Conservation (phyloP, 1,284 basidiomycete species). For the Stygiomarasmius scandens region DNA sequence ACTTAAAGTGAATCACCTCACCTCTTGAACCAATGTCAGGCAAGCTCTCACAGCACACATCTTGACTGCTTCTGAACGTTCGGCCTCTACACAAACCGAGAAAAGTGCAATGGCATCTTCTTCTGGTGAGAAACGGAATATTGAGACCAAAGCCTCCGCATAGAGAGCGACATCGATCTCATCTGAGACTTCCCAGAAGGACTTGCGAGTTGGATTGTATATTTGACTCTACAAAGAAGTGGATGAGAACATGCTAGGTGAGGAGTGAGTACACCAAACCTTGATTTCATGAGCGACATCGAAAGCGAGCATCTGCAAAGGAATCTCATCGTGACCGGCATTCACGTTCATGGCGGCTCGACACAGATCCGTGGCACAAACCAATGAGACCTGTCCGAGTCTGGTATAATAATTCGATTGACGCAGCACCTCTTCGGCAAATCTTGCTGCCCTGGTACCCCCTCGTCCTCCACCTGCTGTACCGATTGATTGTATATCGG, state of each 20-base stretch:
- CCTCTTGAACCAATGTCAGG: constrained; percentile 50
- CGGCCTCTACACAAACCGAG: constrained; percentile 66
- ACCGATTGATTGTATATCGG: constrained; percentile 45
- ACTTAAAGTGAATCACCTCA: constrained; percentile 29
- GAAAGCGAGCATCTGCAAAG: constrained; percentile 68
- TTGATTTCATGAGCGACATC: constrained; percentile 82
- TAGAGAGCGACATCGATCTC: constrained; percentile 82
- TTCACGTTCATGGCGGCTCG: constrained; percentile 75
- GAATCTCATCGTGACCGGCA: constrained; percentile 62
- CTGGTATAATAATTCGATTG: constrained; percentile 54
- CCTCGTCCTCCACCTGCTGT: constrained; percentile 3
- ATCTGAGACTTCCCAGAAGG: constrained; percentile 72
- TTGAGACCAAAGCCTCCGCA: constrained; percentile 71
- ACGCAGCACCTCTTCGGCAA: constrained; percentile 59
- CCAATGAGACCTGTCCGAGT: constrained; percentile 64
- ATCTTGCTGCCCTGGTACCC: constrained; percentile 48
- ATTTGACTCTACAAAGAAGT: constrained; percentile 39
- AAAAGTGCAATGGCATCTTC: constrained; percentile 67
- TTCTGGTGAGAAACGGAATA: constrained; percentile 71
- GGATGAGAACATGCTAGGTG: constrained; percentile 1
- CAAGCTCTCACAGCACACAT: constrained; percentile 76
- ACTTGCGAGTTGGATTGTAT: constrained; percentile 52
- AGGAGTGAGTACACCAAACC: constrained; percentile 40
- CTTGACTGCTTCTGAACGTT: constrained; percentile 79
- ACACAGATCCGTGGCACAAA: constrained; percentile 83